Evolutionary conservation across 176 grass and related monocot species (phyloP).

Genomic region (Hsuehochloa calcarea): DNA sequence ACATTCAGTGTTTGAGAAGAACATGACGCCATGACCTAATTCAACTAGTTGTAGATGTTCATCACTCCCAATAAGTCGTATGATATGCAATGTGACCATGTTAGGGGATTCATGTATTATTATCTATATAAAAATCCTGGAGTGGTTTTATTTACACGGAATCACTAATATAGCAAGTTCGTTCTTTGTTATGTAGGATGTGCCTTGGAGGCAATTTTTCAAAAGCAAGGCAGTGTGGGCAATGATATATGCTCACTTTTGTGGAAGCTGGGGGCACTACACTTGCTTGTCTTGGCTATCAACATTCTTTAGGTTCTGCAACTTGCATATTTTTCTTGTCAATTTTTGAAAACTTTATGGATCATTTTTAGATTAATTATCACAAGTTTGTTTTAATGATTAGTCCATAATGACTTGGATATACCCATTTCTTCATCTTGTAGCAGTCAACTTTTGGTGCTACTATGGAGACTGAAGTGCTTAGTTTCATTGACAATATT

Average conservation of each 20-base stretch:
- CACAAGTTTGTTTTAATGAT: neutral
- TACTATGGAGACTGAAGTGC: neutral
- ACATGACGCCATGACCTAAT: neutral
- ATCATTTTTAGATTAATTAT: neutral
- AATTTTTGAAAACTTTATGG: neutral
- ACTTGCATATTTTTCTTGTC: conserved; percentile 1
- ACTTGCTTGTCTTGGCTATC: conserved; percentile 97
- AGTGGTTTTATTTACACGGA: conserved; percentile 3
- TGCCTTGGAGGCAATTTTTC: conserved; percentile 97
- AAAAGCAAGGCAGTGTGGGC: conserved; percentile 92
- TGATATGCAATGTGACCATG: conserved; percentile 2
- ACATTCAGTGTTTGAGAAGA: neutral
- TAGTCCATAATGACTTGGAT: neutral
- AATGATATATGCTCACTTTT: conserved; percentile 99
- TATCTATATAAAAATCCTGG: neutral
- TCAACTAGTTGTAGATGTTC: conserved; percentile 19
- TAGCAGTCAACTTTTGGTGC: conserved; percentile 17
- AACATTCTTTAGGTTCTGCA: conserved; percentile 83
- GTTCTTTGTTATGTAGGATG: conserved; percentile 60
- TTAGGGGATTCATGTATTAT: neutral
- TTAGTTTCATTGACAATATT: conserved; percentile 8
- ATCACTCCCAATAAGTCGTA: neutral
- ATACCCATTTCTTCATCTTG: neutral
- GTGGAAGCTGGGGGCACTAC: conserved; percentile 96
- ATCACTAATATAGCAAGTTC: conserved; percentile 2